Conservation (phyloP, 2,329 filamentous ascomycete genomes). For the Zasmidium cellare region DNA sequence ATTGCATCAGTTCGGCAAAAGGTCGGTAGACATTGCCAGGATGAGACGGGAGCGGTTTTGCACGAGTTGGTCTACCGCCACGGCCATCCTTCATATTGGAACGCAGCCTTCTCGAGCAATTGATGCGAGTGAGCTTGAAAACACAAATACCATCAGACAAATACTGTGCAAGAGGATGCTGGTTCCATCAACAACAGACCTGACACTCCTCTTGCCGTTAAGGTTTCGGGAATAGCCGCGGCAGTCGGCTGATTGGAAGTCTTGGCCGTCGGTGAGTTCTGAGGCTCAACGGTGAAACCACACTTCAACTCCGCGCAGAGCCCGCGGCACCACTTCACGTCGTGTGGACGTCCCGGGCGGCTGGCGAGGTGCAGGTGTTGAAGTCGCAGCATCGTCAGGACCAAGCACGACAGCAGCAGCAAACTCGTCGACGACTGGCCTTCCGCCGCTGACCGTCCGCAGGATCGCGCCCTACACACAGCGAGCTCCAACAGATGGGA, state of each 20-base stretch:
- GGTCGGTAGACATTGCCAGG: constrained; percentile 37
- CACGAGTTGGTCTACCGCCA: constrained; percentile 14
- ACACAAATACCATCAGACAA: not conserved
- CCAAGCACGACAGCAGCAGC: not conserved
- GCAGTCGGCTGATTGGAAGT: not conserved
- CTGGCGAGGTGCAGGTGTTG: not conserved
- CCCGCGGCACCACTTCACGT: not conserved
- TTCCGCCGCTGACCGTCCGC: not conserved
- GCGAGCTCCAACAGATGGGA: not conserved
- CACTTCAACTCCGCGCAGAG: not conserved
- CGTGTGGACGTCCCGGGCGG: not conserved
- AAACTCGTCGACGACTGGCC: not conserved
- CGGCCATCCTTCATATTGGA: constrained; percentile 5
- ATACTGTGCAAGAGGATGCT: not conserved
- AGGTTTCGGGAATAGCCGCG: not conserved
- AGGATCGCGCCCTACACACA: not conserved
- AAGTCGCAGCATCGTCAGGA: not conserved
- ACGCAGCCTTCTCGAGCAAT: not conserved
- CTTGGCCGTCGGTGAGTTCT: not conserved
- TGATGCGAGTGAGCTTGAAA: not conserved
- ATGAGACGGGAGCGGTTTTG: constrained; percentile 11
- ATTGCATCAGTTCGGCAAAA: constrained; percentile 42
- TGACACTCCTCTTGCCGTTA: no score
- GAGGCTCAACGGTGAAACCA: not conserved
- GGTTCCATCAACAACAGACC: no score